Conservation (phyloP, 2,329 filamentous ascomycete genomes). For the Arthroderma sp. region DNA sequence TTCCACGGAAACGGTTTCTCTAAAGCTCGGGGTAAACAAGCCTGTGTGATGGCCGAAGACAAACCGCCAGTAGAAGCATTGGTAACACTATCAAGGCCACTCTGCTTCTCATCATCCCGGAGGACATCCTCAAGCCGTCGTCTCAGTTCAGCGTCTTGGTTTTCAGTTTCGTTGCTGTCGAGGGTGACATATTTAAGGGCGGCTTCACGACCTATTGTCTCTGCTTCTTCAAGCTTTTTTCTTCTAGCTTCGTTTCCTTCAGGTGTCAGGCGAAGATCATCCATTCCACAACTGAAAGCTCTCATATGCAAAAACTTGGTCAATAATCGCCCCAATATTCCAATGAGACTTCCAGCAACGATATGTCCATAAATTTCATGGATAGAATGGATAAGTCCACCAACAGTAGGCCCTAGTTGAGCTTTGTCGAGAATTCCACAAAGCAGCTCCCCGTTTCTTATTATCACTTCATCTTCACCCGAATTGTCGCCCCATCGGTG, state of each 20-base stretch:
- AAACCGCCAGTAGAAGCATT: conserved; percentile 57
- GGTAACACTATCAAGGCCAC: conserved; percentile 75
- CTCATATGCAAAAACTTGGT: conserved; percentile 86
- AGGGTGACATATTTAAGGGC: conserved; percentile 83
- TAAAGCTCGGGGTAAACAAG: conserved; percentile 68
- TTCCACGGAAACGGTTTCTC: conserved; percentile 91
- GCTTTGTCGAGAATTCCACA: conserved; percentile 90
- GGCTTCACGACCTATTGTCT: conserved; percentile 60
- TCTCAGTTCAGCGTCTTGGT: conserved; percentile 57
- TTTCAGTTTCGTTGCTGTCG: conserved; percentile 47
- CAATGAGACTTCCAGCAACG: conserved; percentile 73
- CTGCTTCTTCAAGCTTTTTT: conserved; percentile 54
- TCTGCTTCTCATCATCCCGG: conserved; percentile 81
- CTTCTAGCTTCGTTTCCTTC: conserved; percentile 61
- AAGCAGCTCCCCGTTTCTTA: conserved; percentile 77
- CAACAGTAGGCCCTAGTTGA: conserved; percentile 76
- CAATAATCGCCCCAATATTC: conserved; percentile 74
- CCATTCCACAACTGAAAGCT: conserved; percentile 93
- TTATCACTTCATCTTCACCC: conserved; percentile 69
- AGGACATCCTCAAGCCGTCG: conserved; percentile 76
- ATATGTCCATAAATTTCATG: conserved; percentile 88
- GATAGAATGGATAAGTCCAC: conserved; percentile 79
- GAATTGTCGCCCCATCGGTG: conserved; percentile 58
- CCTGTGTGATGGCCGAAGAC: conserved; percentile 63
- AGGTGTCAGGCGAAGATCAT: conserved; percentile 76